Base-by-base conservation (phyloP, 352 stramenopile species). In the Saprolegnia parasitica region DNA sequence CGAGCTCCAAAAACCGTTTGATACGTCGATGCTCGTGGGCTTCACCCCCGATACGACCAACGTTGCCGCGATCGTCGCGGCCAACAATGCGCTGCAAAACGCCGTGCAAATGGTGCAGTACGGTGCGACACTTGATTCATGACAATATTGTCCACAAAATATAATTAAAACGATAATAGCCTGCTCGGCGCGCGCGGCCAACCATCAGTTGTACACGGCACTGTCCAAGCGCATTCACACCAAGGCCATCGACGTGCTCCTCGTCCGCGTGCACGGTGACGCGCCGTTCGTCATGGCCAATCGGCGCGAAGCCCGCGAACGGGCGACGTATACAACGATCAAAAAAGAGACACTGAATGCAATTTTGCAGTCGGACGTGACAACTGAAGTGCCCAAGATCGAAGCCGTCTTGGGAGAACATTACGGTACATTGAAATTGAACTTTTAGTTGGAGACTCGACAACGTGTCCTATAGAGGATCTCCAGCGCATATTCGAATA, bases 81-180 rank as follows among this genome's bases (percentile, higher is more conserved):
- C 76, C 23, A 91, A 84, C 21, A 80, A 80, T 9, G 78, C 76
- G 0, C 65, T 91, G 0, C 83, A 91, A 63, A 91, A 89, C 56
- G 83, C 83, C 5, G 78, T 91, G 13, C 82, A 88, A 52, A 89
- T 79, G 63, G 83, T 89, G 0, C 83, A 89, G 56, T 91, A 89
- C 45, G 83, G 56, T 63, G 40, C 5, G 13, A 21, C 40, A 15
- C n/a, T 23, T 18, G n/a, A n/a, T 45, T n/a, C 0, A 40, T 63
- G 18, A 11, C n/a, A 16, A 40, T 32, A 16, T 20, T 29, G 5
- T 10, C 24, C 18, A 24, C 18, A 20, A 60, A 29, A 32, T 56
- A 32, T 16, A 32, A 6, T 29, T 3, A 21, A 32, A 26, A 16
- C 10, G 21, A 13, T 20, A 6, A 8, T 63, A 63, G 56, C 78